Percentiles rank a stretch among this genome's conserved stretches.
Evolutionary conservation across 2,329 filamentous ascomycete species (phyloP).

Genomic region (Didymella segeticola): DNA sequence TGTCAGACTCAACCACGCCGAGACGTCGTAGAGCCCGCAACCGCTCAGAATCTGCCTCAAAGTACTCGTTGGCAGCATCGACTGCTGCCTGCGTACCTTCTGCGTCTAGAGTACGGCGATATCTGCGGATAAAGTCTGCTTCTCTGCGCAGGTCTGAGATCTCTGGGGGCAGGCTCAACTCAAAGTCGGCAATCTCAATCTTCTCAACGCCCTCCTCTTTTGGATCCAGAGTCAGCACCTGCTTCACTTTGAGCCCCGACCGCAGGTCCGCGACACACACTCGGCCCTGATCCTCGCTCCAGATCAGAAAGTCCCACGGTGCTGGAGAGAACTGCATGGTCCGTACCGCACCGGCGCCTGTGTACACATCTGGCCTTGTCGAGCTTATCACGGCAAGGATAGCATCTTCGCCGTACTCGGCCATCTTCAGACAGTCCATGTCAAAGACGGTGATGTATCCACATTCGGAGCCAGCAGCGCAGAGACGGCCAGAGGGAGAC

Average conservation of each 20-base stretch:
- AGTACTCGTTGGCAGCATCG: constrained; percentile 52
- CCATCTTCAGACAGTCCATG: constrained; percentile 53
- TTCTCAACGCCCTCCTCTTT: constrained; percentile 64
- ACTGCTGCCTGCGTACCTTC: constrained; percentile 48
- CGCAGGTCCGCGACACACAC: constrained; percentile 78
- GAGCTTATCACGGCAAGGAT: constrained; percentile 79
- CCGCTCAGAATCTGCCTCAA: constrained; percentile 49
- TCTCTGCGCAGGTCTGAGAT: constrained; percentile 59
- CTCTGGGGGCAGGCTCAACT: constrained; percentile 38
- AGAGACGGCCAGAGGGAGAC: constrained; percentile 72
- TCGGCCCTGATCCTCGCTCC: constrained; percentile 86
- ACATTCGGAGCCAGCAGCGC: constrained; percentile 81
- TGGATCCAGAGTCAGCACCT: constrained; percentile 70
- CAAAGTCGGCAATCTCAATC: constrained; percentile 62
- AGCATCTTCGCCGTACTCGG: constrained; percentile 61
- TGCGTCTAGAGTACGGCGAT: constrained; percentile 48
- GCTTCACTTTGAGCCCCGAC: constrained; percentile 69
- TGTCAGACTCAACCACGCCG: constrained; percentile 49
- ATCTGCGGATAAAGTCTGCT: constrained; percentile 53
- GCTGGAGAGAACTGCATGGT: constrained; percentile 92
- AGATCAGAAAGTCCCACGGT: constrained; percentile 88
- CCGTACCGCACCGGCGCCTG: constrained; percentile 76
- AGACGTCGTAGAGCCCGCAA: constrained; percentile 42
- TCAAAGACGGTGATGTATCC: constrained; percentile 80
- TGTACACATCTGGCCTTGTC: constrained; percentile 70